Conservation (phyloP, 495 filamentous ascomycete species). For the Corynascus novoguineensis region DNA sequence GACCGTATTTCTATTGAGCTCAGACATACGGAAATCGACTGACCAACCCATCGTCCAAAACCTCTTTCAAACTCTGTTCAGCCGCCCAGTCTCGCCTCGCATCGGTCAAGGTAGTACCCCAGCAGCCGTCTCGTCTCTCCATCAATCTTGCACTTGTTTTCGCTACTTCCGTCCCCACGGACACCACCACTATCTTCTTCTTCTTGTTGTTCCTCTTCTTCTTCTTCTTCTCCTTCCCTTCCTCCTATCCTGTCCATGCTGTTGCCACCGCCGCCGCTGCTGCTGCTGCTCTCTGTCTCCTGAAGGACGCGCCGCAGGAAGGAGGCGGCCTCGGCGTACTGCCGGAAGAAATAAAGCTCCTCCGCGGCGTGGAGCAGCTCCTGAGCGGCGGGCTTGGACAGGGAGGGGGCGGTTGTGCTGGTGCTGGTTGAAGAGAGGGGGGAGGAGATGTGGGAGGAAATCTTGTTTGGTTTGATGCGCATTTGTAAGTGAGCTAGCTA, state of each 20-base stretch:
- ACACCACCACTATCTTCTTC: neutral
- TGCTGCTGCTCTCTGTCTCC: neutral
- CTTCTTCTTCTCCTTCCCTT: neutral
- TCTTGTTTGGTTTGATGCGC: neutral
- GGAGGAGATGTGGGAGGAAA: neutral
- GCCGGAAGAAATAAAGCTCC: slow-evolving; percentile 50
- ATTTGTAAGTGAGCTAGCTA: neutral
- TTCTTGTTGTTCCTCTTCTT: neutral
- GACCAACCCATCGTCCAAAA: neutral
- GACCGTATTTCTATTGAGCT: too few relatives aligned
- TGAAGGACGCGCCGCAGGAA: slow-evolving; percentile 32
- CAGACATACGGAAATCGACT: too few relatives aligned
- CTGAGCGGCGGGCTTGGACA: slow-evolving; percentile 41
- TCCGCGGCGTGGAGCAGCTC: slow-evolving; percentile 50
- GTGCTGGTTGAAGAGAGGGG: neutral
- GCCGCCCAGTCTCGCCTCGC: slow-evolving; percentile 13
- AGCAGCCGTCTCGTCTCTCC: slow-evolving; percentile 32
- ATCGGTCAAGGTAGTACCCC: slow-evolving; percentile 33
- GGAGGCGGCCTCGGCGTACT: slow-evolving; percentile 40
- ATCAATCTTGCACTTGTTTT: slow-evolving; percentile 27
- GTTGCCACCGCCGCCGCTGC: neutral
- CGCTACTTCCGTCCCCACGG: slow-evolving; percentile 7
- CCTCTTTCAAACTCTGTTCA: neutral
- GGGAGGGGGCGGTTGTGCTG: too few relatives aligned
- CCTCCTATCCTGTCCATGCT: neutral